Conservation (phyloP, 805 yeast species). For the Nakazawaea wyomingensis region DNA sequence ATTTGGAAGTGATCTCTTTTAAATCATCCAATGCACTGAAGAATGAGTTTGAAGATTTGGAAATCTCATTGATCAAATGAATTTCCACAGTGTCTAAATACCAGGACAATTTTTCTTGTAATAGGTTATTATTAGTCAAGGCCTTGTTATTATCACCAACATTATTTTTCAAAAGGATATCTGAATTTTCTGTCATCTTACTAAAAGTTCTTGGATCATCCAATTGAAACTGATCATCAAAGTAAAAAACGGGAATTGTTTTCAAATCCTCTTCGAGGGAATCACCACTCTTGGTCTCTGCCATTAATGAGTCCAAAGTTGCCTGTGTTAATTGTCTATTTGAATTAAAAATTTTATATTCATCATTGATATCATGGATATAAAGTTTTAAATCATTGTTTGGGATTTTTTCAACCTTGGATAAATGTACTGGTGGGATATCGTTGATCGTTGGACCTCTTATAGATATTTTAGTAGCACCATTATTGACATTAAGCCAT, state of each 20-base stretch:
- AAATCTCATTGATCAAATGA: slow-evolving; percentile 74
- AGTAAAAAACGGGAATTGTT: slow-evolving; percentile 65
- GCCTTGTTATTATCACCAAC: slow-evolving; percentile 28
- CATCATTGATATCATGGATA: slow-evolving; percentile 35
- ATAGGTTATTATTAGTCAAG: slow-evolving; percentile 44
- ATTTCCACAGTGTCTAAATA: slow-evolving; percentile 84
- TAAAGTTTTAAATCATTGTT: slow-evolving; percentile 40
- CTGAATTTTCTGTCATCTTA: slow-evolving; percentile 59
- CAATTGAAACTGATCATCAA: slow-evolving; percentile 62
- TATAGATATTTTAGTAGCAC: slow-evolving; percentile 41
- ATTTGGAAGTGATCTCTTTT: slow-evolving; percentile 52
- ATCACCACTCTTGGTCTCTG: slow-evolving; percentile 18
- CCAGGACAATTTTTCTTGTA: slow-evolving; percentile 76
- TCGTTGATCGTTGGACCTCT: slow-evolving; percentile 73
- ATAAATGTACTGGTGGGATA: slow-evolving; percentile 74
- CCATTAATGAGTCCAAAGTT: slow-evolving; percentile 32
- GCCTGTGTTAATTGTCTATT: slow-evolving; percentile 38
- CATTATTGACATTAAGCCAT: slow-evolving; percentile 23
- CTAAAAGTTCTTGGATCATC: slow-evolving; percentile 87
- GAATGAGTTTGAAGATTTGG: slow-evolving; percentile 78
- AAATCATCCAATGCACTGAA: slow-evolving; percentile 81
- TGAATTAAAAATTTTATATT: slow-evolving; percentile 38
- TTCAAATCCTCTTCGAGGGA: slow-evolving; percentile 23
- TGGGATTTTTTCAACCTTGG: slow-evolving; percentile 43
- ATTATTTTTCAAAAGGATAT: slow-evolving; percentile 32